Evolutionary conservation across 1,284 basidiomycete species (phyloP), one percentile per base, ranked within the genome.

Genomic region (Naganishia sp.): DNA sequence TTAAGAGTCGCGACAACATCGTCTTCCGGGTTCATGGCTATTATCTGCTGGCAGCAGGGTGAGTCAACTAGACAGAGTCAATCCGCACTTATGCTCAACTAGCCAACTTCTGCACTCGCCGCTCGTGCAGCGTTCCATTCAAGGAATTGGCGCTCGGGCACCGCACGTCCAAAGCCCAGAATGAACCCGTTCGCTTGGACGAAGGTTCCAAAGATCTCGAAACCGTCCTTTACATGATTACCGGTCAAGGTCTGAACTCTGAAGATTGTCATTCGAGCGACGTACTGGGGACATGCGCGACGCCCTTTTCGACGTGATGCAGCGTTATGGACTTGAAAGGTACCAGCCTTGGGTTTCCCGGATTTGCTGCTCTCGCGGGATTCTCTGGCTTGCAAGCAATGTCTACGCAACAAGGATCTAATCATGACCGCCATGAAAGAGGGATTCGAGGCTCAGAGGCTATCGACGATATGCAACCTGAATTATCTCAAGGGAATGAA

Each of bases 281-380:
- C 32, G 7, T 15, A 35, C 51, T 47, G 55, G 43, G 25, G 32
- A n/a, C 39, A 45, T 15, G 55, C 25, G 11, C 43, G 15, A 9
- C 23, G 55, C 6, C 43, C 43, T 46, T 2, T 57, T 32, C 25
- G 11, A 28, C 17, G 43, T 47, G 25, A 45, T 57, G 25, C 11
- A 32, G 43, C 45, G 47, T 25, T 46, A 57, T n/a, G 28, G 35
- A 32, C 13, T 57, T 13, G 55, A 57, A 15, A 21, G 25, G 28
- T 45, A 57, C 32, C 55, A 21, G n/a, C 55, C 28, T 42, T 57
- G 55, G 55, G 46, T 57, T 28, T 57, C 55, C 43, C 1, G 47
- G 21, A 18, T 57, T 5, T 57, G 55, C 17, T 15, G 51, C 51
- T 35, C 17, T 6, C 51, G 32, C 3, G 51, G n/a, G n/a, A n/a